These are phyloP conservation scores for Suillus ampliporus DNA, from an alignment of 768 basidiomycete genomes.

Conservation along the genomic window DNA sequence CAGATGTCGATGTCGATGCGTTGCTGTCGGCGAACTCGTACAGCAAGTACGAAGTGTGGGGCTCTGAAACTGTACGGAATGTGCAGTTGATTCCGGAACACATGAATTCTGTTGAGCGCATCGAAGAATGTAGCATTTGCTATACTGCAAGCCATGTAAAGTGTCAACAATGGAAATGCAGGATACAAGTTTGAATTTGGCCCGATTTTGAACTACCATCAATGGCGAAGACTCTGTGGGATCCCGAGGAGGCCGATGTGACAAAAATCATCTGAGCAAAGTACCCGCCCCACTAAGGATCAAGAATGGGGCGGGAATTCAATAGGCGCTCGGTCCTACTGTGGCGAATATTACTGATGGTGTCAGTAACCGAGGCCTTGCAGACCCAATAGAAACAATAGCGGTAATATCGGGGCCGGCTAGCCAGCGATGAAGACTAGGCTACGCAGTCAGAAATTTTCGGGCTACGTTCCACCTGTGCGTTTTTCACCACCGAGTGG, in stretches of 20 bases:
- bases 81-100: background rate
- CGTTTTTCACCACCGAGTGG: background rate
- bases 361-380: background rate
- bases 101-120: background rate
- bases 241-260: background rate
- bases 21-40: background rate
- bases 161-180: background rate
- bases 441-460: background rate
- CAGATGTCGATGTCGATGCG: background rate
- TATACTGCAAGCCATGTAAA: slow-evolving; percentile 1
- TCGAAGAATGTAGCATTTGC: background rate
- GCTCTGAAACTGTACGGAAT: background rate
- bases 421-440: background rate
- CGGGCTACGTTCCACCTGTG: too few relatives aligned
- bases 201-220: background rate
- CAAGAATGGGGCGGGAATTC: background rate
- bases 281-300: background rate
- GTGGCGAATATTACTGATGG: background rate
- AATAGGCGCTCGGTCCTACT: background rate
- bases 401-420: background rate
- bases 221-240: background rate
- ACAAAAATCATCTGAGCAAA: background rate
- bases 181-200: background rate
- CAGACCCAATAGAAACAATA: background rate
- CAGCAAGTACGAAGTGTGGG: background rate